Evolutionary conservation across 345 rosid genomes (phyloP), one percentile per base, ranked within the genome.

Genomic region (Gynandropsis gynandra): DNA sequence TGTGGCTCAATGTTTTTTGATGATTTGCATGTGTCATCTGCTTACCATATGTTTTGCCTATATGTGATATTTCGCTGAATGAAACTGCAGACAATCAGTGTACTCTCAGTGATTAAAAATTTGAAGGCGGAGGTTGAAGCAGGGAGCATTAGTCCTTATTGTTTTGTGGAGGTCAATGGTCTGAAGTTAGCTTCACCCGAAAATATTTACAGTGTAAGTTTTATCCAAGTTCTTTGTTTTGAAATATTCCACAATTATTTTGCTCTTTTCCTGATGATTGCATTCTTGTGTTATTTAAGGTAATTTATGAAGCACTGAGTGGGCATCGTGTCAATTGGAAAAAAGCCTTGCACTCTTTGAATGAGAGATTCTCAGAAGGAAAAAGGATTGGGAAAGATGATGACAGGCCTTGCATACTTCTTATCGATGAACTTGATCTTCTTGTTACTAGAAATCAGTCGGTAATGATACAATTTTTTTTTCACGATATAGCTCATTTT

Each of bases 401-500:
- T 14, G 83, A 76, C 33, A 70, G 65, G 39, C 98, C 96, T 42
- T 87, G 95, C 65, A 82, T 92, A 64, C 81, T 90, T 57, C 93
- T 90, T 32, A 92, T 92, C 16, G 98, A 92, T 69, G 98, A 92
- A 56, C 96, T 92, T 48, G 98, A 92, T 75, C 87, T 87, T 46
- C 79, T 92, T 61, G 89, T 92, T 16, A 92, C 98, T 42, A 80
- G 98, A 72, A 92, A 87, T 42, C 96, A 92, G 34, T 87, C 95
- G 68, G 96, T 84, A 84, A 63, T 37, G 7, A 47, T 45, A 39
- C n/a, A n/a, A 56, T 46, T 12, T 67, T 52, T 11, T 51, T 31
- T 49, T 45, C 8, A 55, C 29, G 42, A 33, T 47, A 42, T 5
- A 24, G 2, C 29, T 24, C 29, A 2, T 5, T 24, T 5, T 24